A percentile compares a stretch with the other conserved stretches of the same genome.
Evolutionary conservation across 106 monocot genomes (phyloP).

Genomic region (Acorus gramineus): DNA sequence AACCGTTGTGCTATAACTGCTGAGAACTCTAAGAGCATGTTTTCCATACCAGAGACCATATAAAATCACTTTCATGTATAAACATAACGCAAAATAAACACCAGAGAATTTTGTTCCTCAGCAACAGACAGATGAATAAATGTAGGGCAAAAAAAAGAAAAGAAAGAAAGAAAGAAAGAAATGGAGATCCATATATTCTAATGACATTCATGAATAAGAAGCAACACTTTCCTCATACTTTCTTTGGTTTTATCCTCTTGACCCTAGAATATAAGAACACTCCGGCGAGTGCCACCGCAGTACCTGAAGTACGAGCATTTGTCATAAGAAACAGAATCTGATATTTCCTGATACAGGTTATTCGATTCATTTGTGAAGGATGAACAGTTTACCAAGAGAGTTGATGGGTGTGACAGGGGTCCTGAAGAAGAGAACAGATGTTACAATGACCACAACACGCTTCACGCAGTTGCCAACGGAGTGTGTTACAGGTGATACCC

Average conservation of each 20-base stretch:
- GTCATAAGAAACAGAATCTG: too few relatives aligned
- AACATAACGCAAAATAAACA: too few relatives aligned
- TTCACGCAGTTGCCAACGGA: constrained; percentile 98
- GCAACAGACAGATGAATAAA: too few relatives aligned
- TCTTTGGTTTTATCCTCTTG: constrained; percentile 64
- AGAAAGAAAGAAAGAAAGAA: too few relatives aligned
- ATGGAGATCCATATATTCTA: too few relatives aligned
- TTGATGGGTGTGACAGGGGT: constrained; percentile 80
- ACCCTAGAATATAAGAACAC: constrained; percentile 89
- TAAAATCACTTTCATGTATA: too few relatives aligned
- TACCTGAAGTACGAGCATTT: constrained; percentile 28
- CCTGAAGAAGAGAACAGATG: constrained; percentile 91
- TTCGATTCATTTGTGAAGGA: neutral
- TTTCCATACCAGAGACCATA: too few relatives aligned
- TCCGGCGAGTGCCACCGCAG: constrained; percentile 66
- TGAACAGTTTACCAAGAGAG: constrained; percentile 44
- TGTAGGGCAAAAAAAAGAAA: too few relatives aligned
- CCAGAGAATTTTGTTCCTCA: too few relatives aligned
- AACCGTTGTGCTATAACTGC: too few relatives aligned
- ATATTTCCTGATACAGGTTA: neutral
- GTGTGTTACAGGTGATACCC: constrained; percentile 80
- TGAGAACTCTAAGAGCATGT: too few relatives aligned
- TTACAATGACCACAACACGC: constrained; percentile 85
- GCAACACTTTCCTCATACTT: constrained; percentile 20
- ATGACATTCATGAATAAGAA: neutral